phyloP scores from a whole-genome alignment of 2,329 filamentous ascomycete species.

The Trichoderma lentiforme region DNA sequence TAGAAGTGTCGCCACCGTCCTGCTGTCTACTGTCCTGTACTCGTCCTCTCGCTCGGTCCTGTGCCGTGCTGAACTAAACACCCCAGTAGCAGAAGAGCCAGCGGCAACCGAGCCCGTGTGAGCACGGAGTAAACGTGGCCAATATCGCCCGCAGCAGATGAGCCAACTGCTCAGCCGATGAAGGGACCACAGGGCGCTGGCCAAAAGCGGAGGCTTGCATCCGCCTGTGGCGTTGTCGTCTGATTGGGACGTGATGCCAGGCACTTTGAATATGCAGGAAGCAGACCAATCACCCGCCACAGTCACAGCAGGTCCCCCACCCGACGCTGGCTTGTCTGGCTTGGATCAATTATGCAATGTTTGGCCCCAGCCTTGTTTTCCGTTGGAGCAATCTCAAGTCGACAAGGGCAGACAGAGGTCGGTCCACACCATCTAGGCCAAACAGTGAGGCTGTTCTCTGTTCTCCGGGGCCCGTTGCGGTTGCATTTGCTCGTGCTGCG shows the following conservation, averaged over 20 bases:
- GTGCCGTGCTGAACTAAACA: not conserved
- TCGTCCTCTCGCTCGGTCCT: not conserved
- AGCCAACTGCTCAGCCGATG: conserved; percentile 18
- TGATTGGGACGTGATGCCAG: conserved; percentile 22
- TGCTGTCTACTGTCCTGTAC: not conserved
- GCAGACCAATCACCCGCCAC: not conserved
- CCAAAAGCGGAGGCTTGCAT: conserved; percentile 23
- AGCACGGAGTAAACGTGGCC: conserved; percentile 16
- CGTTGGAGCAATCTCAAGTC: conserved; percentile 11
- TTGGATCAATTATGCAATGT: conserved; percentile 5
- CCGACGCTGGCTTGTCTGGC: not conserved
- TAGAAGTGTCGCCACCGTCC: not conserved
- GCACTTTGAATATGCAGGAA: not conserved
- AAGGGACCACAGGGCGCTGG: conserved; percentile 14
- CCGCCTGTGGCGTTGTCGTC: conserved; percentile 17
- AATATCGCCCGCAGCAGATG: conserved; percentile 19
- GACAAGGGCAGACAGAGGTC: conserved; percentile 1
- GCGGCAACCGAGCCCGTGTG: not conserved
- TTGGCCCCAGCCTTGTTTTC: conserved; percentile 17
- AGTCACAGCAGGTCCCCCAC: not conserved
- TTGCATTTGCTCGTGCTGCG: not conserved
- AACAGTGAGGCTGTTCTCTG: conserved; percentile 24
- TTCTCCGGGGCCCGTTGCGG: conserved; percentile 9
- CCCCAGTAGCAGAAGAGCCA: not conserved
- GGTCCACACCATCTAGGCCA: conserved; percentile 9